Evolutionary conservation across 768 basidiomycete species (phyloP), one percentile per base, ranked within the genome.

Genomic region (Exidia glandulosa): DNA sequence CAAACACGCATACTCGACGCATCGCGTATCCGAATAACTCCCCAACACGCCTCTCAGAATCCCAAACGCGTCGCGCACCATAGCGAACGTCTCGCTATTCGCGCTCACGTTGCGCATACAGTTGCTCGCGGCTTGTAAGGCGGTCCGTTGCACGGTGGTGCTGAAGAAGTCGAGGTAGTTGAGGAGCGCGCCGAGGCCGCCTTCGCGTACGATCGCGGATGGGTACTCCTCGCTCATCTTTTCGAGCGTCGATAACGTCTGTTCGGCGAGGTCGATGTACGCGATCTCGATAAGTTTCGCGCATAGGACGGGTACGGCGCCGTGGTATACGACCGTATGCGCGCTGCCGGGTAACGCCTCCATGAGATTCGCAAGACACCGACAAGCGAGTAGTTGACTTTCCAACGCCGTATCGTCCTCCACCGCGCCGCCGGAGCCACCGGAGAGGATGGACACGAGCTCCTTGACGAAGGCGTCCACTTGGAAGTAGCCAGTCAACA

Each of bases 171-270:
- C 95, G 66, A 99, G 85, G 73, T 90, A 97, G 70, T 90, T 93
- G 66, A 98, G 83, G 37, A 98, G 77, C 30, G 95, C 94, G 10
- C 89, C 84, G 23, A 99, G 79, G 30, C 96, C 96, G 57, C 93
- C 93, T 75, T 97, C 96, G 59, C 93, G 86, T 27, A 96, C 94
- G 65, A 99, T 96, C 16, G 94, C 85, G 64, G 88, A 88, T 1
- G 96, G 94, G 65, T 94, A 94, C 72, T 98, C 96, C 70, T 95
- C 93, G 2, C 95, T 95, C 34, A 99, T 94, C 76, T 99, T 99
- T 76, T 97, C 92, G 76, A 96, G 77, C 0, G 95, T 99, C 95
- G 97, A 69, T 64, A 99, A 75, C 9, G 95, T 97, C 75, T 99
- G 96, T 70, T 98, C 96, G 13, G 96, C 96, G 52, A 99, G 79